Evolutionary conservation across 352 stramenopile species (phyloP).

Genomic region (Globisporangium spinosum): DNA sequence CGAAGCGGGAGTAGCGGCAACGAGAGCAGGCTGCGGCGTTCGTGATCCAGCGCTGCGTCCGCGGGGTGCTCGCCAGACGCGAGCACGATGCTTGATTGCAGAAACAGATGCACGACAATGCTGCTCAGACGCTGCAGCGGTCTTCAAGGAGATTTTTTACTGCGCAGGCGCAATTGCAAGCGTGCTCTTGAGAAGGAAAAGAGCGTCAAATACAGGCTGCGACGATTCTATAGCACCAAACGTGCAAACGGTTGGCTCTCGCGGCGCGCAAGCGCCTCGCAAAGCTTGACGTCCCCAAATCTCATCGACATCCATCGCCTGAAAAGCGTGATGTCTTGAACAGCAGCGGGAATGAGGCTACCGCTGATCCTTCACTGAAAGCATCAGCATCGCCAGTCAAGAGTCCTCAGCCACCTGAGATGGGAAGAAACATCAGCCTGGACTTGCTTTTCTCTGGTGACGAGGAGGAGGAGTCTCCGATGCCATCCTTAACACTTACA

Average conservation of each 20-base stretch:
- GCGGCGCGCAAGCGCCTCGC: constrained; percentile 12
- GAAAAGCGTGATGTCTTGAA: not conserved
- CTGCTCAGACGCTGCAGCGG: constrained; percentile 33
- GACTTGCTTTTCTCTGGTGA: constrained; percentile 59
- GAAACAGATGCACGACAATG: constrained; percentile 20
- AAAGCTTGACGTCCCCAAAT: constrained; percentile 3
- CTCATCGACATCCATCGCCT: not conserved
- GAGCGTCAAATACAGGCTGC: constrained; percentile 38
- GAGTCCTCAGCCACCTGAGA: not conserved
- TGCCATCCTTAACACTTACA: not conserved
- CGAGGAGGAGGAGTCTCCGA: constrained; percentile 6
- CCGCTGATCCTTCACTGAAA: not conserved
- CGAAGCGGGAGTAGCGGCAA: constrained; percentile 39
- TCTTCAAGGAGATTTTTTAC: constrained; percentile 32
- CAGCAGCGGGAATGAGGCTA: not conserved
- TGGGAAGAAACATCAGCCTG: constrained; percentile 31
- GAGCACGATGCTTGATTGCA: constrained; percentile 6
- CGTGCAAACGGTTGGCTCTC: constrained; percentile 22
- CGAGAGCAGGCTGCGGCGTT: constrained; percentile 35
- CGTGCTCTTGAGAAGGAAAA: constrained; percentile 17
- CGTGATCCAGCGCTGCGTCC: constrained; percentile 36
- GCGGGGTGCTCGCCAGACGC: constrained; percentile 33
- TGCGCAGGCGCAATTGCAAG: constrained; percentile 22
- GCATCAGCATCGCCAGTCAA: not conserved
- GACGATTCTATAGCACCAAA: constrained; percentile 42